These are phyloP conservation scores for Neonectria neomacrospora DNA, from an alignment of 2,329 filamentous ascomycete species.

Conservation along the genomic window DNA sequence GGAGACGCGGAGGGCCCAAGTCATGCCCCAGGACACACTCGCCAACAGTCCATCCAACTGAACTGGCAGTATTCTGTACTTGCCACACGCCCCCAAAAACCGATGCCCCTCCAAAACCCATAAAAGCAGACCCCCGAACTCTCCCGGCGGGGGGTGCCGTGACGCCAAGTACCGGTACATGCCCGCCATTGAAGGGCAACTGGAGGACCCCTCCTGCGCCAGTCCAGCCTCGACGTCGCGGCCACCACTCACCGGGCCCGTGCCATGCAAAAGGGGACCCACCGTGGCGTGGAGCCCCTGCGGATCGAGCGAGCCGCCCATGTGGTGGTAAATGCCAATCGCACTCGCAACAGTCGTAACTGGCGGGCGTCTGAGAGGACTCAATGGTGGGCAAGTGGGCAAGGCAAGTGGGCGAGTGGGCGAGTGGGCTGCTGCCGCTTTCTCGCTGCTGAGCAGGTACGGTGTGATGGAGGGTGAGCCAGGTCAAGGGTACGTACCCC, in stretches of 20 bases:
- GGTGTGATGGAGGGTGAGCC: constrained; percentile 28
- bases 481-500: constrained; percentile 45
- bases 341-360: constrained; percentile 37
- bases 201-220: constrained; percentile 22
- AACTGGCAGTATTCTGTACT: not conserved
- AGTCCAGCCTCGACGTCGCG: constrained; percentile 22
- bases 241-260: not conserved
- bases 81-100: constrained; percentile 21
- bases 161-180: constrained; percentile 40
- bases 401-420: not conserved
- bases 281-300: constrained; percentile 39
- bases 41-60: constrained; percentile 3
- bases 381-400: constrained; percentile 8
- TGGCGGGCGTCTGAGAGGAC: constrained; percentile 28
- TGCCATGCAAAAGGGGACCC: constrained; percentile 37
- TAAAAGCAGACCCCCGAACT: constrained; percentile 37
- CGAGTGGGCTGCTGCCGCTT: not conserved
- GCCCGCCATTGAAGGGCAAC: constrained; percentile 11
- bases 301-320: constrained; percentile 45
- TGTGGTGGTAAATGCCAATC: constrained; percentile 44
- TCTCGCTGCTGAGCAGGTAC: constrained; percentile 6
- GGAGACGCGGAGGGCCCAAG: constrained; percentile 10
- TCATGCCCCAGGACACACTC: constrained; percentile 20
- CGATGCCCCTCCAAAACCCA: constrained; percentile 25
- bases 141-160: constrained; percentile 35